Conservation (phyloP, 2,329 filamentous ascomycete genomes). For the Colletotrichum agaves region DNA sequence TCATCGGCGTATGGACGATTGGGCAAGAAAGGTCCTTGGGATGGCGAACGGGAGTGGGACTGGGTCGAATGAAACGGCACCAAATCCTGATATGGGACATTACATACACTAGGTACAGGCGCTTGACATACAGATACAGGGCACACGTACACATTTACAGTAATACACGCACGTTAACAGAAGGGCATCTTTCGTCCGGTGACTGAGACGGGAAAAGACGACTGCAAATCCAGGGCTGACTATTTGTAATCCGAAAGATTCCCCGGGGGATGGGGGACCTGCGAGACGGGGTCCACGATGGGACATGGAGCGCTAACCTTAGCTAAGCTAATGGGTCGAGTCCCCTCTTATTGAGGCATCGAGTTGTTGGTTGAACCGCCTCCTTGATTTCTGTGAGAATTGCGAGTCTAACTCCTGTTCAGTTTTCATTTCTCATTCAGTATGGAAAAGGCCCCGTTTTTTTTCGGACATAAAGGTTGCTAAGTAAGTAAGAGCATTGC, state of each 20-base stretch:
- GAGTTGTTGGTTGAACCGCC: conserved; percentile 23
- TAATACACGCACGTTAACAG: conserved; percentile 1
- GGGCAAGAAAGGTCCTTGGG: neutral
- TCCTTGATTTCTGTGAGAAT: neutral
- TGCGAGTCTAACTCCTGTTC: neutral
- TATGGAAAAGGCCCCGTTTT: no score
- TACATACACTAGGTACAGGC: neutral
- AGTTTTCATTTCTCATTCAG: no score
- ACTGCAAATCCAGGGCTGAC: conserved; percentile 21
- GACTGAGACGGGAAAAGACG: neutral
- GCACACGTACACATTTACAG: neutral
- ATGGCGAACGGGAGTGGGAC: conserved; percentile 8
- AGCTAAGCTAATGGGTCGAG: neutral
- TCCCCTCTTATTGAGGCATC: conserved; percentile 13
- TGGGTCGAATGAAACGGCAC: neutral
- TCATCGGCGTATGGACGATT: conserved; percentile 26
- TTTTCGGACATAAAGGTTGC: no score
- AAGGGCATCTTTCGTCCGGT: neutral
- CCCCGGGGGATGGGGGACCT: conserved; percentile 25
- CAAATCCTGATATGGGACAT: conserved; percentile 27
- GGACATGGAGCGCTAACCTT: conserved; percentile 30
- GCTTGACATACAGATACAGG: neutral
- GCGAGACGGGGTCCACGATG: conserved; percentile 18
- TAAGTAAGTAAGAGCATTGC: neutral
- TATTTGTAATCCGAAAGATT: conserved; percentile 37